These are phyloP conservation scores for Camillea tinctor DNA, from an alignment of 2,329 filamentous ascomycete species.

Conservation along the genomic window DNA sequence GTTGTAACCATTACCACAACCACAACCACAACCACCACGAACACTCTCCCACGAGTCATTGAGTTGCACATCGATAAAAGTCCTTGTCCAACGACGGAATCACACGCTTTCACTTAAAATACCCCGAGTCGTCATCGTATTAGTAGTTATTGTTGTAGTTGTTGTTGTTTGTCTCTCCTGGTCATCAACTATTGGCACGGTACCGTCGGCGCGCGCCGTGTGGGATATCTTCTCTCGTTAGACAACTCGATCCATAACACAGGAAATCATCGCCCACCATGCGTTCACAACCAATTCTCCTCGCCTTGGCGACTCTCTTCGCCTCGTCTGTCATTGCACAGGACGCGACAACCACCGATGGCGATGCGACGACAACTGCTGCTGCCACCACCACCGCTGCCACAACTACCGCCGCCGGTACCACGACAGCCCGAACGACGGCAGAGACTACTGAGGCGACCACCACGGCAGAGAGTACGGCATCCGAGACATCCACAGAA, in stretches of 20 bases:
- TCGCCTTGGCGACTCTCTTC: conserved; percentile 21
- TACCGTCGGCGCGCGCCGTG: conserved; percentile 1
- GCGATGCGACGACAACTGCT: conserved; percentile 13
- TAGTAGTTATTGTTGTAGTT: neutral
- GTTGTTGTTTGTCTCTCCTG: neutral
- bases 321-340: conserved; percentile 26
- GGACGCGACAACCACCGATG: conserved; percentile 10
- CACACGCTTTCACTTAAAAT: neutral
- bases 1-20: neutral
- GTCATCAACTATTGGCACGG: neutral
- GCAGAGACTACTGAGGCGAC: conserved; percentile 5
- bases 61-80: neutral
- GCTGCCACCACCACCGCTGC: conserved; percentile 7
- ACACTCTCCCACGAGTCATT: neutral
- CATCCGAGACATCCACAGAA: conserved; percentile 8
- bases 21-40: no score
- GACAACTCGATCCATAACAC: conserved; percentile 4
- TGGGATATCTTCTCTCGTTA: conserved; percentile 3
- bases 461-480: conserved; percentile 9
- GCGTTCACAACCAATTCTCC: conserved; percentile 26
- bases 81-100: neutral
- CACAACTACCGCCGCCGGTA: conserved; percentile 9
- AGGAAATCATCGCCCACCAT: conserved; percentile 19
- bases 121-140: neutral
- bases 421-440: conserved; percentile 3